Evolutionary conservation across 352 stramenopile species (phyloP).

Genomic region (Blastocystis hominis): DNA sequence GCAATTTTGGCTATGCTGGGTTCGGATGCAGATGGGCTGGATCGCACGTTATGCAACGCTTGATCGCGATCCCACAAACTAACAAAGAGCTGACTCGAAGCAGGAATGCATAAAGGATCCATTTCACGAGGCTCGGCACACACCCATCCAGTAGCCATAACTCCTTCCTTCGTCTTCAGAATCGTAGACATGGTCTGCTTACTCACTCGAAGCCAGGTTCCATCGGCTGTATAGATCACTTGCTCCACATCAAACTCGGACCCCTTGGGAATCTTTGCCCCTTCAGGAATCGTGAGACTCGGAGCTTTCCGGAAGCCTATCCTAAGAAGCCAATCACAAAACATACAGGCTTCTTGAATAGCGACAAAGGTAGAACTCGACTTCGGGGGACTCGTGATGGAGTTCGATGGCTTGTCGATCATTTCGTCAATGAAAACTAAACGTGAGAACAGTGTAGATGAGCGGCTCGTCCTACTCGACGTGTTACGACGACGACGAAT

Average conservation of each 20-base stretch:
- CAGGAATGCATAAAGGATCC: constrained; percentile 47
- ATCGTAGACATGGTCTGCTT: neutral
- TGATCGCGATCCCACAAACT: constrained; percentile 48
- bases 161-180: neutral
- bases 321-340: neutral
- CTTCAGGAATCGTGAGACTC: constrained; percentile 33
- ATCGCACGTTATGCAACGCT: constrained; percentile 46
- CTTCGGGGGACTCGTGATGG: neutral
- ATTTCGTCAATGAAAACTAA: constrained; percentile 55
- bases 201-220: constrained; percentile 45
- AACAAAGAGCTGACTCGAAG: constrained; percentile 15
- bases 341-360: constrained; percentile 7
- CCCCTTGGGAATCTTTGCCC: neutral
- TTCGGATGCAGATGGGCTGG: neutral
- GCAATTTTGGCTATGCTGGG: constrained; percentile 38
- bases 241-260: constrained; percentile 45
- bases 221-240: constrained; percentile 50
- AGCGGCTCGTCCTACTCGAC: neutral
- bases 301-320: constrained; percentile 50
- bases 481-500: constrained; percentile 45
- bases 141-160: constrained; percentile 13
- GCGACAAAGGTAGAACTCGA: neutral
- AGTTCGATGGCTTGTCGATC: neutral
- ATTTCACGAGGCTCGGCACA: constrained; percentile 42
- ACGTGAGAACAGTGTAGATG: neutral